phyloP scores from a whole-genome alignment of 148 eudicot species.

The Chenopodium suecicum region DNA sequence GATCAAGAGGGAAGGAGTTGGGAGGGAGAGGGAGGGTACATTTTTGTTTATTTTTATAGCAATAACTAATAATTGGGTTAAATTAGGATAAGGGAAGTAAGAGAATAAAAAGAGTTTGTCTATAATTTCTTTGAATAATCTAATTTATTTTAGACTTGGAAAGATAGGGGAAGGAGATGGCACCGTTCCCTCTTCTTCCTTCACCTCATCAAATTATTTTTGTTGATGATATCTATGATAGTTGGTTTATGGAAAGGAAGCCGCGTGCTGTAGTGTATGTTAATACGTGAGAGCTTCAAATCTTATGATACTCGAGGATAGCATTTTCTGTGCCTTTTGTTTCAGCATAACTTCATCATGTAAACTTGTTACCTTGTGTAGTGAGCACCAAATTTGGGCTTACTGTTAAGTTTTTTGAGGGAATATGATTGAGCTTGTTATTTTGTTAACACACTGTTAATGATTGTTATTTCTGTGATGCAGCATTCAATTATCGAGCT shows the following conservation, averaged over 20 bases:
- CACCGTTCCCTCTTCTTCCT: too few species aligned
- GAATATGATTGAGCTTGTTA: neutral
- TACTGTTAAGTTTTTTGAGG: neutral
- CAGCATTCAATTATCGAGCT: neutral
- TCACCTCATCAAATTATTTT: neutral
- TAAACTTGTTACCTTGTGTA: slow-evolving; percentile 1
- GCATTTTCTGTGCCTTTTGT: neutral
- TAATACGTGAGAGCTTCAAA: too few species aligned
- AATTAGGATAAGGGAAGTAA: neutral
- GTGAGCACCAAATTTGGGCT: neutral
- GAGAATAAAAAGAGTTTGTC: too few species aligned
- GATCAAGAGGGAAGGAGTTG: neutral
- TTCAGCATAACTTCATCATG: neutral
- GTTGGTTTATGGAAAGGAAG: neutral
- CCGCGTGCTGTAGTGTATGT: neutral
- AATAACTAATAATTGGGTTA: neutral
- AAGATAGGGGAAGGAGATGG: too few species aligned
- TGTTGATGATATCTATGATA: neutral
- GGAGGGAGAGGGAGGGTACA: neutral
- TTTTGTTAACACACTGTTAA: neutral
- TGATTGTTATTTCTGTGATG: neutral
- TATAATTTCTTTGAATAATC: too few species aligned
- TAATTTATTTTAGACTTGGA: too few species aligned
- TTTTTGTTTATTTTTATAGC: neutral
- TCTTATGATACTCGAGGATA: neutral